Conservation (phyloP, 2,329 filamentous ascomycete genomes). For the Aschersonia sp. region DNA sequence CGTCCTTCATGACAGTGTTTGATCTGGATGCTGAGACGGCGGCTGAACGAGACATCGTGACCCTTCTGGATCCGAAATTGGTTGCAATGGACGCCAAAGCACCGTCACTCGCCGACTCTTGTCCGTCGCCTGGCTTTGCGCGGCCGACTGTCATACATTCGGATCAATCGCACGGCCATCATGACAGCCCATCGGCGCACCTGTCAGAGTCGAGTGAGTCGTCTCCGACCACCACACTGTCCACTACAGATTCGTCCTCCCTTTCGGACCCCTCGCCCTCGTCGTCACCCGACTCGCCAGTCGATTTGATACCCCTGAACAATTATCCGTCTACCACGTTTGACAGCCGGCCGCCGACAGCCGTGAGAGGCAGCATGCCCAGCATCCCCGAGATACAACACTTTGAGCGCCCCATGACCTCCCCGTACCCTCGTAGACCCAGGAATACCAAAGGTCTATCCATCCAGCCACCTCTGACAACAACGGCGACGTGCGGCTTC, state of each 20-base stretch:
- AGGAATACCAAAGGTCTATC: slow-evolving; percentile 77
- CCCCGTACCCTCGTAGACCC: slow-evolving; percentile 54
- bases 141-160: slow-evolving; percentile 24
- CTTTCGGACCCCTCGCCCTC: slow-evolving; percentile 83
- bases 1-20: slow-evolving; percentile 64
- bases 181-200: slow-evolving; percentile 65
- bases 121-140: slow-evolving; percentile 20
- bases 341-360: slow-evolving; percentile 22
- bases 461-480: slow-evolving; percentile 49
- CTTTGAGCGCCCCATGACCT: slow-evolving; percentile 48
- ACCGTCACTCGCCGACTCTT: slow-evolving; percentile 20
- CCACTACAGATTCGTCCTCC: slow-evolving; percentile 82
- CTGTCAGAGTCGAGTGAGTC: slow-evolving; percentile 79
- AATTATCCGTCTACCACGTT: slow-evolving; percentile 52
- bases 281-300: slow-evolving; percentile 81
- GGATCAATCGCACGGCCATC: slow-evolving; percentile 50
- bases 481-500: slow-evolving; percentile 29
- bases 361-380: slow-evolving; percentile 13
- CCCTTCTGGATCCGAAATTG: slow-evolving; percentile 38
- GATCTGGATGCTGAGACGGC: slow-evolving; percentile 45
- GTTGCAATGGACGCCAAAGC: slow-evolving; percentile 29
- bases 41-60: slow-evolving; percentile 37
- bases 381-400: slow-evolving; percentile 26
- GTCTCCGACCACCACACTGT: slow-evolving; percentile 87
- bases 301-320: slow-evolving; percentile 56